phyloP scores from a whole-genome alignment of 2,329 filamentous ascomycete genomes.

The Aureobasidium musti region DNA sequence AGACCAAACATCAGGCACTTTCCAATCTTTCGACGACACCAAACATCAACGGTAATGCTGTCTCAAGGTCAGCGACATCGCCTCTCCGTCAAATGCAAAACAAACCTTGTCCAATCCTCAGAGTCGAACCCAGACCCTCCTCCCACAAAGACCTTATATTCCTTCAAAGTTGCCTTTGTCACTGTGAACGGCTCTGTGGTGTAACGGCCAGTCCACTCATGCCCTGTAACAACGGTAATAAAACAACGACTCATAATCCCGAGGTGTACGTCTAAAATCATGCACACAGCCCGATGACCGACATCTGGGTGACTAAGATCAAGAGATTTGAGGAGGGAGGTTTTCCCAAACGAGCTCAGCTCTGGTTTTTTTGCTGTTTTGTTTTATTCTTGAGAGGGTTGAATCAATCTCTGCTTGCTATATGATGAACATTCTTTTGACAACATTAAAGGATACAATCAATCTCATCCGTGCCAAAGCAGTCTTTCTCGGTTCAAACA shows the following conservation, averaged over 20 bases:
- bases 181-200: background rate
- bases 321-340: background rate
- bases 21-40: conserved; percentile 1
- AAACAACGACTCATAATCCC: background rate
- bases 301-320: background rate
- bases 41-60: background rate
- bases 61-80: too few species aligned
- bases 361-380: conserved; percentile 5
- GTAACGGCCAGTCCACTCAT: background rate
- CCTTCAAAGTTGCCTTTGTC: background rate
- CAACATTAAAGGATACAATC: too few species aligned
- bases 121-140: background rate
- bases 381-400: background rate
- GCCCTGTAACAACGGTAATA: background rate
- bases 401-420: too few species aligned
- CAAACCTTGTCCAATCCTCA: background rate
- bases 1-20: conserved; percentile 11
- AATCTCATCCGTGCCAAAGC: too few species aligned
- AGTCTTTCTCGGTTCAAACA: too few species aligned
- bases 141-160: background rate
- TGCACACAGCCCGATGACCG: background rate
- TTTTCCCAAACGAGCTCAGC: conserved; percentile 1
- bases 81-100: background rate
- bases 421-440: too few species aligned
- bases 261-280: background rate